Evolutionary conservation across 371 early-diverging fungal genomes (phyloP).

Genomic region (Apophysomyces variabilis): DNA sequence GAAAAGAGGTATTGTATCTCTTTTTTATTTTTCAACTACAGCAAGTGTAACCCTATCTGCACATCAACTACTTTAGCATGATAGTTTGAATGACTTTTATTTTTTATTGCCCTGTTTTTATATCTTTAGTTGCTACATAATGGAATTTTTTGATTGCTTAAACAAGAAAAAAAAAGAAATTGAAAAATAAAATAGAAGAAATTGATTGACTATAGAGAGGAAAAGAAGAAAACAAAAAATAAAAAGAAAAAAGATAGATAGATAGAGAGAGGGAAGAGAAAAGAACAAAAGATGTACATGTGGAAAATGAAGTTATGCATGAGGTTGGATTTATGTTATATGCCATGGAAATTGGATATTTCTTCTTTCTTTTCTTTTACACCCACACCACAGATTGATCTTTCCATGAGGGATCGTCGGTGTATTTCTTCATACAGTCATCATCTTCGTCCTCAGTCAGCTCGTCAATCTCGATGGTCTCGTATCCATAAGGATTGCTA

Average conservation of each 20-base stretch:
- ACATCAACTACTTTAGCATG: not conserved
- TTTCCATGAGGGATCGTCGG: constrained; percentile 10
- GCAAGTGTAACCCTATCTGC: constrained; percentile 6
- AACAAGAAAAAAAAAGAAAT: not conserved
- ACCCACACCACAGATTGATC: constrained; percentile 7
- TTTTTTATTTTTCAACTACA: constrained; percentile 8
- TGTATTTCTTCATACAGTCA: constrained; percentile 5
- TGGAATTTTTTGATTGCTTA: not conserved
- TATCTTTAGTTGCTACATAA: constrained; percentile 4
- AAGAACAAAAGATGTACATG: not conserved
- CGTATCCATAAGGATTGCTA: constrained; percentile 23
- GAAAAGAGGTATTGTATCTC: not conserved
- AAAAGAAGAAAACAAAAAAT: not conserved
- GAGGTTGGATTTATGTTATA: not conserved
- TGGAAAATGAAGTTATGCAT: not conserved
- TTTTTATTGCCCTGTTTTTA: constrained; percentile 4
- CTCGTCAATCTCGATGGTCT: constrained; percentile 31
- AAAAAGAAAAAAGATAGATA: not conserved
- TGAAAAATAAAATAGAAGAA: not conserved
- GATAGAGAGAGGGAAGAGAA: not conserved
- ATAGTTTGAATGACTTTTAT: not conserved
- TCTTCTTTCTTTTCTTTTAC: not conserved
- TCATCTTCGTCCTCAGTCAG: constrained; percentile 21
- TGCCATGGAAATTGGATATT: not conserved
- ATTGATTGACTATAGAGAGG: not conserved